These are phyloP conservation scores for Penicillium decumbens DNA, from an alignment of 2,329 filamentous ascomycete species.

Conservation along the genomic window DNA sequence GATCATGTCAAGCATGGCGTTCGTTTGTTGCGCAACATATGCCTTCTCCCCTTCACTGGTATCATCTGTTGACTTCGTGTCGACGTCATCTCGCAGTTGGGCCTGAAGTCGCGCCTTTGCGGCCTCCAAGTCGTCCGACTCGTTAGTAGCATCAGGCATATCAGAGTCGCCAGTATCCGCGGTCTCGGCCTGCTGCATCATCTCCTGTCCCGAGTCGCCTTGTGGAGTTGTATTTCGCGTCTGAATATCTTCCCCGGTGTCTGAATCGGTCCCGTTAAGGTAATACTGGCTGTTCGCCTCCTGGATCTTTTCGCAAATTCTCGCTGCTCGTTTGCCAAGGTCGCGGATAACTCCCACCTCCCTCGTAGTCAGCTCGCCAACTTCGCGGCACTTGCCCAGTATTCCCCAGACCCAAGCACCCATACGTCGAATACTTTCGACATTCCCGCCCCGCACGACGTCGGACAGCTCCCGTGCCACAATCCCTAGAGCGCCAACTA, in stretches of 20 bases:
- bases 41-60: conserved; percentile 17
- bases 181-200: not conserved
- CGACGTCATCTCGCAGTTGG: conserved; percentile 24
- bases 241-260: conserved; percentile 5
- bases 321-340: conserved; percentile 69
- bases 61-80: conserved; percentile 12
- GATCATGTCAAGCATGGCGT: conserved; percentile 86
- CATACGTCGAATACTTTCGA: conserved; percentile 59
- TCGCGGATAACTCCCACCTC: conserved; percentile 74
- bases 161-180: conserved; percentile 7
- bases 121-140: conserved; percentile 42
- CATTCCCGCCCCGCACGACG: conserved; percentile 58
- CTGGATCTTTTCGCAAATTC: conserved; percentile 42
- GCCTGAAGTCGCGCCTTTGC: conserved; percentile 48
- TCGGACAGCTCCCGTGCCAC: conserved; percentile 57
- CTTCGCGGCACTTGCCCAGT: conserved; percentile 67
- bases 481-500: conserved; percentile 61
- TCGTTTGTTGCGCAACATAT: conserved; percentile 30
- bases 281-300: conserved; percentile 37
- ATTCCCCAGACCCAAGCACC: conserved; percentile 84
- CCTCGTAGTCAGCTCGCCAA: conserved; percentile 68
- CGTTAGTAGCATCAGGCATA: conserved; percentile 17
- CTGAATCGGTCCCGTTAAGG: conserved; percentile 18
- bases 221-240: not conserved
- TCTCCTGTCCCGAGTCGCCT: not conserved